Base-by-base conservation (phyloP, 2,329 filamentous ascomycete species). In the Tolypocladium capitatum region DNA sequence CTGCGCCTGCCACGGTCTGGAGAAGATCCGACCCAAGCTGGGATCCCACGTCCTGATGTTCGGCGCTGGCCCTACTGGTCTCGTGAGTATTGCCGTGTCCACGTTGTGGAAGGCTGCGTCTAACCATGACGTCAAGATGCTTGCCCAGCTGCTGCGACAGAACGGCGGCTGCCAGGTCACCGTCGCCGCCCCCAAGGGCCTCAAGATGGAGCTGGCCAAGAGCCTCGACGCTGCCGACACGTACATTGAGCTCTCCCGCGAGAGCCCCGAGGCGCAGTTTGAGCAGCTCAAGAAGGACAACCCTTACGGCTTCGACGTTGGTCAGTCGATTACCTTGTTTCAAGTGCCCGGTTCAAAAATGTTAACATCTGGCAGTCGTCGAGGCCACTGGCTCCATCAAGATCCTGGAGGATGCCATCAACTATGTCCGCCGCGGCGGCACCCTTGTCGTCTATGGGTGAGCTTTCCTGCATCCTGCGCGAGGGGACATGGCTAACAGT, bases 261-360 rank as follows among this genome's bases (percentile, higher is more conserved):
- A 67, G 55, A 69, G 80, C 52, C 72, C 80, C 6, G 64, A 69
- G 34, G 72, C 70, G 16, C 79, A 84, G 58, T 82, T 84, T 62
- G 67, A 74, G 41, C 68, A 79, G 57, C 66, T 87, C 51, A 80
- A 79, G 67, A 65, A 68, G 38, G 73, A 80, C 42, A 80, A 86
- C 63, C 81, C 82, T 0, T 80, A 86, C 56, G 83, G 83, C 4
- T 87, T 87, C 59, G 83, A 87, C 54, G 79, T 86, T 52, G 80
- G 69, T 65, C 56, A 51, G 63, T 59, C 42, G 48, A 10, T 40
- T 16, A 8, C 6, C 34, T 16, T 4, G 6, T 18, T 8, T 8
- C n/a, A 28, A 8, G 1, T 24, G 24, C 24, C 24, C 5, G 9
- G 6, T 30, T 2, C 27, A 49, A n/a, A 13, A 5, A 18, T 5